Evolutionary conservation across 306 rosid genomes (phyloP).

Genomic region (Gastrolobium villosum): DNA sequence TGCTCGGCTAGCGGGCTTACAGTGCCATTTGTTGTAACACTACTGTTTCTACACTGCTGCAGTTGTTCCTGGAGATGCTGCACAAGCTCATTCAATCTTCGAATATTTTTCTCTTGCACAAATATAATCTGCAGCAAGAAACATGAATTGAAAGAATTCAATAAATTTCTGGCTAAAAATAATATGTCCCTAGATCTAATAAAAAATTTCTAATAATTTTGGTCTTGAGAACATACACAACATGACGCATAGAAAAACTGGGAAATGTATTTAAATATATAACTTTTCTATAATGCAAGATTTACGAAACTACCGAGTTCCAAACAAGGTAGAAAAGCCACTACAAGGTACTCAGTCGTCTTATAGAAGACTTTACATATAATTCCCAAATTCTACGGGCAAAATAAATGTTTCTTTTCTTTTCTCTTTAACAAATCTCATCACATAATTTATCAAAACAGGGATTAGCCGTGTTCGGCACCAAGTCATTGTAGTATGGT

Average conservation of each 20-base stretch:
- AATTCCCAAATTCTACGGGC: slow-evolving; percentile 9
- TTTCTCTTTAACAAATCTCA: not conserved
- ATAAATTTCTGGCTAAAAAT: not conserved
- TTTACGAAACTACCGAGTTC: not conserved
- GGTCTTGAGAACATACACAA: not conserved
- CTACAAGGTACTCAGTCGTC: not conserved
- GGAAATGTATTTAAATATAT: not conserved
- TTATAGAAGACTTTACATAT: not conserved
- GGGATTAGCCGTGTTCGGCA: not conserved
- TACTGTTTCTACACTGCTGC: slow-evolving; percentile 64
- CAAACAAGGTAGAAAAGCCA: not conserved
- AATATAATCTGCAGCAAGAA: slow-evolving; percentile 65
- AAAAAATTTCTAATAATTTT: not conserved
- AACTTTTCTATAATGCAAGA: not conserved
- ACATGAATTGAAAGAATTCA: slow-evolving; percentile 14
- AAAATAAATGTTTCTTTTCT: slow-evolving; percentile 12
- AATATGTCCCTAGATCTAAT: slow-evolving; percentile 28
- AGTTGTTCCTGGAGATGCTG: slow-evolving; percentile 68
- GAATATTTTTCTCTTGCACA: slow-evolving; percentile 79
- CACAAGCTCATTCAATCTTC: slow-evolving; percentile 70
- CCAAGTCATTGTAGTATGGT: too few relatives aligned
- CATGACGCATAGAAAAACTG: not conserved
- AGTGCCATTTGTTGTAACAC: slow-evolving; percentile 50
- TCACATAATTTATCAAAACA: slow-evolving; percentile 16
- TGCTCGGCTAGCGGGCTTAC: slow-evolving; percentile 52